These are phyloP conservation scores for Clavispora fructus DNA, from an alignment of 805 yeast species.

Conservation along the genomic window DNA sequence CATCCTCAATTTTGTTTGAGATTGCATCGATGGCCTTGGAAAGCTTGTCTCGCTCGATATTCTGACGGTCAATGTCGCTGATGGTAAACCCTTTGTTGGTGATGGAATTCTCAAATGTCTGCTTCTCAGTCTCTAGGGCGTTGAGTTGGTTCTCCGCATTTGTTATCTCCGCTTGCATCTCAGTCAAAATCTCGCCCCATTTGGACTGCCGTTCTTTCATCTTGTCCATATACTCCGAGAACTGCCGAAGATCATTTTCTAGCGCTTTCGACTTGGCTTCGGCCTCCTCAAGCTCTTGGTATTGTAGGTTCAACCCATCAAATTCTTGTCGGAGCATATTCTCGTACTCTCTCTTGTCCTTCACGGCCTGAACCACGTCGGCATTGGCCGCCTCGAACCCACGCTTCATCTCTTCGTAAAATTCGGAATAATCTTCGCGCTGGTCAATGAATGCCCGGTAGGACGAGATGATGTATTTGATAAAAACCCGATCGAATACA, in stretches of 20 bases:
- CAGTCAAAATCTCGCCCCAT: constrained; percentile 59
- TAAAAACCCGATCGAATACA: constrained; percentile 47
- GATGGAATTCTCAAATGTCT: constrained; percentile 39
- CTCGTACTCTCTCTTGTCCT: constrained; percentile 37
- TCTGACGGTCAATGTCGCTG: constrained; percentile 57
- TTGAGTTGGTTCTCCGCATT: constrained; percentile 39
- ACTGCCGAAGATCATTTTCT: constrained; percentile 65
- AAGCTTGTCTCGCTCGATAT: constrained; percentile 55
- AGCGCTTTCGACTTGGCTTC: constrained; percentile 52
- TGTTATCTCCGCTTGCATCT: constrained; percentile 50
- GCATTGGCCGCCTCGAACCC: constrained; percentile 50
- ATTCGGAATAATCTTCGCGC: constrained; percentile 56
- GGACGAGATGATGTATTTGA: constrained; percentile 57
- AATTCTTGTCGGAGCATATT: constrained; percentile 33
- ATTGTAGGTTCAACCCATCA: constrained; percentile 38
- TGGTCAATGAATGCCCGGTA: constrained; percentile 63
- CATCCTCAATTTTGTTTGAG: constrained; percentile 40
- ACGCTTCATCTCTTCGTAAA: constrained; percentile 48
- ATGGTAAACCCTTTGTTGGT: constrained; percentile 53
- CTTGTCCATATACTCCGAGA: constrained; percentile 63
- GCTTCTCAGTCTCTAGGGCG: constrained; percentile 36
- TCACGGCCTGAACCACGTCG: constrained; percentile 44
- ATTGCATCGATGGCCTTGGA: constrained; percentile 47
- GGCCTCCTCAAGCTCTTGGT: constrained; percentile 45
- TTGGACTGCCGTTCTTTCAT: constrained; percentile 60